Conservation (phyloP, 495 filamentous ascomycete genomes). For the Penicillium angulare region DNA sequence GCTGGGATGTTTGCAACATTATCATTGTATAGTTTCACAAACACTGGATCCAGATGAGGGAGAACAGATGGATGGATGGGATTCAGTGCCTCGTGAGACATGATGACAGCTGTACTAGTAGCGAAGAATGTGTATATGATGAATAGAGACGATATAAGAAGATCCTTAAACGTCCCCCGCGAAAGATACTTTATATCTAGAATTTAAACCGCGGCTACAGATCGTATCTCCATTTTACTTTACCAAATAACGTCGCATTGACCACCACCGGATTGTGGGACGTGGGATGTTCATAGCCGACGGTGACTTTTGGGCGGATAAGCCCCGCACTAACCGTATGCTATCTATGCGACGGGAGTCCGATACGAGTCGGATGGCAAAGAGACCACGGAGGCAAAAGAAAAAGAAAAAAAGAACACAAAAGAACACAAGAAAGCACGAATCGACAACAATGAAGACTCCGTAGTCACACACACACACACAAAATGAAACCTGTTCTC, state of each 20-base stretch:
- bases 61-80: constrained; percentile 30
- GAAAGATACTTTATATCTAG: constrained; percentile 5
- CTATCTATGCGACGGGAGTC: constrained; percentile 34
- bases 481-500: constrained; percentile 34
- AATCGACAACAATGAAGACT: too few relatives aligned
- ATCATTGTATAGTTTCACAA: constrained; percentile 30
- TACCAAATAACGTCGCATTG: too few relatives aligned
- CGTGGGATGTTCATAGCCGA: too few relatives aligned
- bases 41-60: constrained; percentile 26
- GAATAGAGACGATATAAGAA: too few relatives aligned
- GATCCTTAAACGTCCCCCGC: too few relatives aligned
- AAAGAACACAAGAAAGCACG: too few relatives aligned
- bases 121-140: too few relatives aligned
- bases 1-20: constrained; percentile 29
- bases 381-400: constrained; percentile 5
- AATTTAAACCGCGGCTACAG: too few relatives aligned
- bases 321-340: constrained; percentile 12
- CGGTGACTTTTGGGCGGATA: constrained; percentile 3
- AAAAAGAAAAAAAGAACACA: constrained; percentile 9
- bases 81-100: constrained; percentile 32
- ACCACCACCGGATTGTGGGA: too few relatives aligned
- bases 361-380: constrained; percentile 4
- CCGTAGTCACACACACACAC: too few relatives aligned
- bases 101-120: too few relatives aligned
- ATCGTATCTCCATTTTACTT: too few relatives aligned